These are phyloP conservation scores for Nicotiana benthamiana DNA, from an alignment of 257 asterid genomes.

Conservation along the genomic window DNA sequence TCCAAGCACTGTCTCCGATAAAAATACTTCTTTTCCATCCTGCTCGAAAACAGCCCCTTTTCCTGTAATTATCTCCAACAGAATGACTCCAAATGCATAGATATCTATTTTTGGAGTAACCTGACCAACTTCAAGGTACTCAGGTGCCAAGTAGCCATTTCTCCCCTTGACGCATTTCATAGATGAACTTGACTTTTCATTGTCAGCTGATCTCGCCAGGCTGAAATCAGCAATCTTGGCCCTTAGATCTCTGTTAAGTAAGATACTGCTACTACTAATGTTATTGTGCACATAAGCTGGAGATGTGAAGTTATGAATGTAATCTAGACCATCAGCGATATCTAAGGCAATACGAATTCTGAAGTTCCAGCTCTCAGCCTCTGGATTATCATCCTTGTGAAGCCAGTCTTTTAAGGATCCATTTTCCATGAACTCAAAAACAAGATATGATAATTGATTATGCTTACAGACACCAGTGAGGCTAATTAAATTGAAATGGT, in stretches of 20 bases:
- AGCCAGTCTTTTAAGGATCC: conserved; percentile 61
- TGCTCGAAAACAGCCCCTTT: conserved; percentile 27
- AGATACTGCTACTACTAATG: conserved; percentile 40
- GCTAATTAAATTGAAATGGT: conserved; percentile 53
- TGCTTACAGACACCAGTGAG: conserved; percentile 54
- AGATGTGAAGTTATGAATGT: conserved; percentile 56
- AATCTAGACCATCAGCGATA: conserved; percentile 61
- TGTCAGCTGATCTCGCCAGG: conserved; percentile 28
- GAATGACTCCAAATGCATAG: conserved; percentile 57
- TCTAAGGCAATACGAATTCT: conserved; percentile 57
- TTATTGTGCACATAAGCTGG: conserved; percentile 62
- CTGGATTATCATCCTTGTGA: conserved; percentile 10
- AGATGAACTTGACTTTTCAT: conserved; percentile 17
- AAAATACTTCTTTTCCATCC: conserved; percentile 32
- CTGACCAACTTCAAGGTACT: conserved; percentile 27
- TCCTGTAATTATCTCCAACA: conserved; percentile 60
- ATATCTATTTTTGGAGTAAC: conserved; percentile 49
- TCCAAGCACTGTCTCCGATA: conserved; percentile 26
- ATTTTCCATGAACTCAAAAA: conserved; percentile 57
- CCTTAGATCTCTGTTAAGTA: conserved; percentile 40
- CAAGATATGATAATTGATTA: conserved; percentile 32
- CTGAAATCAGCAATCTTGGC: conserved; percentile 62
- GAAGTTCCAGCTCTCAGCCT: conserved; percentile 39
- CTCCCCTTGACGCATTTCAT: conserved; percentile 20
- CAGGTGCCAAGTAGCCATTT: conserved; percentile 61